Evolutionary conservation across 352 stramenopile species (phyloP).

Genomic region (Phytophthora sojae): DNA sequence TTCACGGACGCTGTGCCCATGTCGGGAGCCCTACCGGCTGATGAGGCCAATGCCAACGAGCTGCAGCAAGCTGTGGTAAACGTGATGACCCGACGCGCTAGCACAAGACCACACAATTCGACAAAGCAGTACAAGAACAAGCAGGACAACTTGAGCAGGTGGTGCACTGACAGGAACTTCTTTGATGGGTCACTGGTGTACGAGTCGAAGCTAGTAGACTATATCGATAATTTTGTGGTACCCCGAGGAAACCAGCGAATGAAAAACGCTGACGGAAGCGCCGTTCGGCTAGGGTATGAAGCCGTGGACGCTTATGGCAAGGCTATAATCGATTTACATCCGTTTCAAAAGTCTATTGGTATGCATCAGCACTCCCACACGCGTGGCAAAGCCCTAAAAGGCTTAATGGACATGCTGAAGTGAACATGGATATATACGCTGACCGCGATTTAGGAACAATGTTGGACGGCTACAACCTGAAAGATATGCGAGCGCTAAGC

Average conservation of each 20-base stretch:
- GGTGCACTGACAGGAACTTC: not conserved
- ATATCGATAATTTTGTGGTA: not conserved
- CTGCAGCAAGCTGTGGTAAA: too few species aligned
- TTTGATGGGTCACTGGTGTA: not conserved
- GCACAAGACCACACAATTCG: not conserved
- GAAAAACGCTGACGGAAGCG: not conserved
- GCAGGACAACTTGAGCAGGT: not conserved
- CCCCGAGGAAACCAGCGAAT: constrained; percentile 3
- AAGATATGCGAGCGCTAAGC: not conserved
- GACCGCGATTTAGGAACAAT: not conserved
- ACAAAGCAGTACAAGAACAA: not conserved
- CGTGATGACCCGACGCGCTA: too few species aligned
- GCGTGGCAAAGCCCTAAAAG: not conserved
- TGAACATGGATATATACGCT: not conserved
- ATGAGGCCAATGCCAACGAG: too few species aligned
- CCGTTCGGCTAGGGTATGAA: not conserved
- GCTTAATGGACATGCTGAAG: not conserved
- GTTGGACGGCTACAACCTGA: not conserved
- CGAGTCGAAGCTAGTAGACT: not conserved
- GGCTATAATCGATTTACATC: not conserved
- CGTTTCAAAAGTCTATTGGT: not conserved
- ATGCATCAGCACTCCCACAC: not conserved
- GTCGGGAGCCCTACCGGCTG: too few species aligned
- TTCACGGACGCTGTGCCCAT: too few species aligned
- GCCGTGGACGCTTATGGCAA: not conserved